Conservation (phyloP, 495 filamentous ascomycete genomes). For the Xylaria curta region DNA sequence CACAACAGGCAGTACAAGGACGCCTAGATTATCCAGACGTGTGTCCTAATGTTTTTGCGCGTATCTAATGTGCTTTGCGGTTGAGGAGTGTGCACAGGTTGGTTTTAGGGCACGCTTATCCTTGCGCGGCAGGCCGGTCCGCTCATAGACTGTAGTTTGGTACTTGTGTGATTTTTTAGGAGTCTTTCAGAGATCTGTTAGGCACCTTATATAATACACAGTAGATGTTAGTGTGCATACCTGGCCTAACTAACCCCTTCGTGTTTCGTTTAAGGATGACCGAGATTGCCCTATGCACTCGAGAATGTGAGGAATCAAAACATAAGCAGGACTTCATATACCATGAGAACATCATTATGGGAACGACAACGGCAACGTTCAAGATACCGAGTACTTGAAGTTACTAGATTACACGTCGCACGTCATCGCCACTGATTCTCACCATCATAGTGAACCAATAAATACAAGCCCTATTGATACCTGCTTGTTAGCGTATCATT, state of each 20-base stretch:
- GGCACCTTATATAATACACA: neutral
- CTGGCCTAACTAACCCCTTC: neutral
- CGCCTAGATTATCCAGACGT: conserved; percentile 1
- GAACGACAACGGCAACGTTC: neutral
- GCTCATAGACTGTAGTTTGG: neutral
- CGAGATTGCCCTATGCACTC: neutral
- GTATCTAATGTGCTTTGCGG: neutral
- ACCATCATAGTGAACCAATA: neutral
- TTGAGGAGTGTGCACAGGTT: neutral
- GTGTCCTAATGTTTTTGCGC: conserved; percentile 1
- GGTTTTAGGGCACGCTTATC: neutral
- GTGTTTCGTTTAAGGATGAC: neutral
- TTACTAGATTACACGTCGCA: neutral
- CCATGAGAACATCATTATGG: neutral
- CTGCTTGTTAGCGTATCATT: neutral
- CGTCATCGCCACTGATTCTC: neutral
- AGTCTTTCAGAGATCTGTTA: neutral
- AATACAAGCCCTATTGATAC: neutral
- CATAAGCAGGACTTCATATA: neutral
- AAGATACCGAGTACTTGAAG: neutral
- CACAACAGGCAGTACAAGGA: neutral
- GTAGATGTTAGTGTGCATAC: neutral
- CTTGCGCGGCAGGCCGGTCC: neutral
- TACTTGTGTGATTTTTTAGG: neutral
- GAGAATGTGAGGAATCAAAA: neutral